phyloP scores from a whole-genome alignment of 441 rosid genomes.

The Daphne laureola region DNA sequence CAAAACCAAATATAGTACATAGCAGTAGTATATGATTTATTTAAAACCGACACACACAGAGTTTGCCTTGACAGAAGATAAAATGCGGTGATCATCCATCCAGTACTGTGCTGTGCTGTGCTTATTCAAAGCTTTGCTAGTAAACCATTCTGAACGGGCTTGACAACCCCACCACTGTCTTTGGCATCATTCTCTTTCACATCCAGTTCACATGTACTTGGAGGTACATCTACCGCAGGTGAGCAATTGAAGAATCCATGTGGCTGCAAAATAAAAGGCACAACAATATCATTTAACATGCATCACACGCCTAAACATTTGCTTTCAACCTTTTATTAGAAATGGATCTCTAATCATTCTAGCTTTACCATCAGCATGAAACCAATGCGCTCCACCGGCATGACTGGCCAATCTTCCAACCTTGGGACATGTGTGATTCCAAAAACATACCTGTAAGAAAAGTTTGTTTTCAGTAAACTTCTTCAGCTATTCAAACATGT shows the following conservation, averaged over 20 bases:
- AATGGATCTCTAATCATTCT: not conserved
- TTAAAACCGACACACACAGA: too few species aligned
- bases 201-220: slow-evolving; percentile 65
- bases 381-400: slow-evolving; percentile 80
- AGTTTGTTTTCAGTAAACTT: too few species aligned
- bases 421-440: slow-evolving; percentile 82
- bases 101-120: too few species aligned
- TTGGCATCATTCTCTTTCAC: slow-evolving; percentile 54
- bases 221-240: slow-evolving; percentile 84
- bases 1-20: too few species aligned
- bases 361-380: slow-evolving; percentile 57
- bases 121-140: slow-evolving; percentile 57
- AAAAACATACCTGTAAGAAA: slow-evolving; percentile 89
- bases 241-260: slow-evolving; percentile 92
- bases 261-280: slow-evolving; percentile 41
- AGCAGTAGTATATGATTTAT: too few species aligned
- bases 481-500: too few species aligned
- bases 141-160: slow-evolving; percentile 37
- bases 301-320: not conserved
- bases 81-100: too few species aligned
- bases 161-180: slow-evolving; percentile 31
- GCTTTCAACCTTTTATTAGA: not conserved
- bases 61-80: too few species aligned
- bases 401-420: slow-evolving; percentile 92
- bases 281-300: too few species aligned